These are phyloP conservation scores for Angophora floribunda DNA, from an alignment of 345 rosid species.

Conservation along the genomic window DNA sequence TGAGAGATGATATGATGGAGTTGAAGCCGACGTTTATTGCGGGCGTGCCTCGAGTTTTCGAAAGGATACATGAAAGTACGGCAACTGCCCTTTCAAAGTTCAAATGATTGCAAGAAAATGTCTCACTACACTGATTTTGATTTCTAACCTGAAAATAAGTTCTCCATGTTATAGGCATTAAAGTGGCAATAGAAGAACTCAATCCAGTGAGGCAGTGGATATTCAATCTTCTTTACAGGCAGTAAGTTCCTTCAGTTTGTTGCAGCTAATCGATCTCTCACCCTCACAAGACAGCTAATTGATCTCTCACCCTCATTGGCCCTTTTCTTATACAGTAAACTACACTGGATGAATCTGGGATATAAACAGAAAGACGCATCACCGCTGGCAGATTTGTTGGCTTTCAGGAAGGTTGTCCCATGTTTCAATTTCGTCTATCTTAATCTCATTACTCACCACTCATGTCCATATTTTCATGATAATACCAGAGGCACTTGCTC, in stretches of 20 bases:
- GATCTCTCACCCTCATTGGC: background rate
- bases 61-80: constrained; percentile 78
- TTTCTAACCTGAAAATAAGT: background rate
- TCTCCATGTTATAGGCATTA: constrained; percentile 30
- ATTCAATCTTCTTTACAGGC: constrained; percentile 66
- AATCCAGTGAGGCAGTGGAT: constrained; percentile 56
- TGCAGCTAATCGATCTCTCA: background rate
- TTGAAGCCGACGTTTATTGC: constrained; percentile 87
- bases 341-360: constrained; percentile 76
- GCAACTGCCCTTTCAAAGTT: background rate
- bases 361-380: constrained; percentile 74
- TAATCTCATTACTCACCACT: background rate
- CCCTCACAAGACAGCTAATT: background rate
- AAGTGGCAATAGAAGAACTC: constrained; percentile 60
- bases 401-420: constrained; percentile 78
- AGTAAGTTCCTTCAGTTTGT: constrained; percentile 28
- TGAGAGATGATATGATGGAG: constrained; percentile 80
- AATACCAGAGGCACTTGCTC: background rate
- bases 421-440: background rate
- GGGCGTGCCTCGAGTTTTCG: constrained; percentile 93
- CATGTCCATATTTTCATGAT: background rate
- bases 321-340: constrained; percentile 50
- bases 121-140: background rate
- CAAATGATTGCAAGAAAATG: background rate
- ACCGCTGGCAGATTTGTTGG: constrained; percentile 77